Conservation (phyloP, 257 asterid species). For the Solanum acaule region DNA sequence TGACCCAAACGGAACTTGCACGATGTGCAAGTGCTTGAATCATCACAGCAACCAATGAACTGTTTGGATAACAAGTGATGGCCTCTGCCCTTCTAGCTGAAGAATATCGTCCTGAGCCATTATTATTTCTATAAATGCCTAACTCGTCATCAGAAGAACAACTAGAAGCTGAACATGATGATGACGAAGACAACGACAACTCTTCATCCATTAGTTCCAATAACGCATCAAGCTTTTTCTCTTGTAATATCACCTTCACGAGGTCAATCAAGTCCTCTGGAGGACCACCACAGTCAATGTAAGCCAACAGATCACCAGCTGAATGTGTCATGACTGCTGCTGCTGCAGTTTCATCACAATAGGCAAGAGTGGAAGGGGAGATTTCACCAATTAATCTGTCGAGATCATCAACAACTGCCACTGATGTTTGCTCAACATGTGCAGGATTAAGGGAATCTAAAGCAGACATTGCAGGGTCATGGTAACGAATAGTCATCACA, state of each 20-base stretch:
- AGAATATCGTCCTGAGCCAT: constrained; percentile 21
- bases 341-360: constrained; percentile 58
- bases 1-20: constrained; percentile 66
- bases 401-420: constrained; percentile 64
- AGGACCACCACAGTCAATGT: constrained; percentile 64
- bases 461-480: constrained; percentile 50
- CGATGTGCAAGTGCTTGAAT: constrained; percentile 74
- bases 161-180: constrained; percentile 27
- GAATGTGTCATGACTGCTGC: constrained; percentile 53
- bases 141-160: constrained; percentile 63
- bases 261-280: constrained; percentile 48
- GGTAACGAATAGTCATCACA: constrained; percentile 33
- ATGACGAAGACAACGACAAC: background rate
- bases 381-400: constrained; percentile 57
- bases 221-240: constrained; percentile 39
- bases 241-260: constrained; percentile 51
- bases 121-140: constrained; percentile 1
- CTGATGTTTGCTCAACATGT: constrained; percentile 41
- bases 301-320: constrained; percentile 63
- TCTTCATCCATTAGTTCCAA: constrained; percentile 47
- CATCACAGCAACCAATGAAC: constrained; percentile 73
- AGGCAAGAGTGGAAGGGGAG: constrained; percentile 56
- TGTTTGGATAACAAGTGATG: constrained; percentile 46
- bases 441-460: constrained; percentile 30
- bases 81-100: constrained; percentile 56